Conservation (phyloP, 2,329 filamentous ascomycete genomes). For the Neonectria ditissima region DNA sequence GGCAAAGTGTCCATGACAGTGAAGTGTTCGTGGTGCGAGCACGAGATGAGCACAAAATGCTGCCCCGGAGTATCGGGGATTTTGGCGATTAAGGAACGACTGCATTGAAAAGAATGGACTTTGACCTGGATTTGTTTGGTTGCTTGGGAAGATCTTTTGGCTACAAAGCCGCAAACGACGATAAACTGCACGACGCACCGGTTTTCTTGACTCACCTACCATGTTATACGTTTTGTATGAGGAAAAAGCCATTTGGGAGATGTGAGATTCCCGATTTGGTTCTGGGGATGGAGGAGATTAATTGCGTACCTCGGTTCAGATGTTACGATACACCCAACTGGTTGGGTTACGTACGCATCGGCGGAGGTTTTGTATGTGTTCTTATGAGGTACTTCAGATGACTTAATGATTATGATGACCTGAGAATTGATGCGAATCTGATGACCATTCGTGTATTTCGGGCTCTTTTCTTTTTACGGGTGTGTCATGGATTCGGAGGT, state of each 20-base stretch:
- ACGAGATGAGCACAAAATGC: slow-evolving; percentile 76
- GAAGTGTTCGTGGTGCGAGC: slow-evolving; percentile 78
- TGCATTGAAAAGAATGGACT: slow-evolving; percentile 56
- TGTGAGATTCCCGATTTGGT: slow-evolving; percentile 13
- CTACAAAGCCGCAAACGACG: slow-evolving; percentile 19
- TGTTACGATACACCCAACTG: slow-evolving; percentile 22
- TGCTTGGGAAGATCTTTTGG: slow-evolving; percentile 8
- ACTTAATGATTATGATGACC: slow-evolving; percentile 40
- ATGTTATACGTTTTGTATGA: slow-evolving; percentile 7
- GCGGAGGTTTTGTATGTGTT: slow-evolving; percentile 34
- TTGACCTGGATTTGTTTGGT: not conserved
- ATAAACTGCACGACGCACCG: slow-evolving; percentile 34
- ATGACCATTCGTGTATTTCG: not conserved
- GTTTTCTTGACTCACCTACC: slow-evolving; percentile 12
- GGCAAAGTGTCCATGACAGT: slow-evolving; percentile 71
- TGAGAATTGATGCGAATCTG: not conserved
- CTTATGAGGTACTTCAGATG: slow-evolving; percentile 37
- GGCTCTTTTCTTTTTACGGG: not conserved
- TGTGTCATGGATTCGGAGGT: slow-evolving; percentile 8
- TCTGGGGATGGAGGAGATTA: slow-evolving; percentile 11
- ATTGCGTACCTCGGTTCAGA: slow-evolving; percentile 15
- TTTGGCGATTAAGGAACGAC: slow-evolving; percentile 73
- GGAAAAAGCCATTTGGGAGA: slow-evolving; percentile 23
- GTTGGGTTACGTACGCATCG: slow-evolving; percentile 20
- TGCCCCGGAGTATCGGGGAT: slow-evolving; percentile 77